These are phyloP conservation scores for Omphalea diandra DNA, from an alignment of 441 rosid species.

Conservation along the genomic window DNA sequence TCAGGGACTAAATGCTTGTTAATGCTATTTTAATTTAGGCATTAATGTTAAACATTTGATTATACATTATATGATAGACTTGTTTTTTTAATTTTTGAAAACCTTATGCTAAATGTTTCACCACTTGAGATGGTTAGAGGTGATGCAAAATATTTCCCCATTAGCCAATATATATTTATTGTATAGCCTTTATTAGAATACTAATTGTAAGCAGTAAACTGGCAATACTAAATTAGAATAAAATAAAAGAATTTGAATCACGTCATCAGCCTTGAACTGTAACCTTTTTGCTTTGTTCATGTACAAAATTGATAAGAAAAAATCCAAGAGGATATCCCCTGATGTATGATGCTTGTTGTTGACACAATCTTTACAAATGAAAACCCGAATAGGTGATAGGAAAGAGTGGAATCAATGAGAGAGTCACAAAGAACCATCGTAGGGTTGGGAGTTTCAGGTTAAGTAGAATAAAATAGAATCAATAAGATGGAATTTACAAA, in stretches of 20 bases:
- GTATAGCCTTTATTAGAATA: too few relatives aligned
- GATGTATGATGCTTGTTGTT: too few relatives aligned
- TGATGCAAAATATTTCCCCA: neutral
- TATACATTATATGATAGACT: too few relatives aligned
- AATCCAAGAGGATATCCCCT: neutral
- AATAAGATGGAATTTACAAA: neutral
- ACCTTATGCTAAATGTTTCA: neutral
- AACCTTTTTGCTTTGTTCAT: neutral
- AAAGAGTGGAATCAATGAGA: neutral
- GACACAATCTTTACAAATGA: too few relatives aligned
- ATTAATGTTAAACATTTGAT: neutral
- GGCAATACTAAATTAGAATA: too few relatives aligned
- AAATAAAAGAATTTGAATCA: too few relatives aligned
- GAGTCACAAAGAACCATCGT: too few relatives aligned
- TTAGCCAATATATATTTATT: too few relatives aligned
- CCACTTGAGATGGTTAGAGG: neutral
- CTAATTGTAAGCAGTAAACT: too few relatives aligned
- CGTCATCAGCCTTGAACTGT: neutral
- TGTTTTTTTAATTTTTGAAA: too few relatives aligned
- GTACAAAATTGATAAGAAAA: neutral
- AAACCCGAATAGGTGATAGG: neutral
- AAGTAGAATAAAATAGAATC: too few relatives aligned
- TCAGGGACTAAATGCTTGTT: neutral
- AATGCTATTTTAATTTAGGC: neutral
- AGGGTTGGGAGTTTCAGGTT: too few relatives aligned